Evolutionary conservation across 768 basidiomycete genomes (phyloP).

Genomic region (Tulasnella sp.): DNA sequence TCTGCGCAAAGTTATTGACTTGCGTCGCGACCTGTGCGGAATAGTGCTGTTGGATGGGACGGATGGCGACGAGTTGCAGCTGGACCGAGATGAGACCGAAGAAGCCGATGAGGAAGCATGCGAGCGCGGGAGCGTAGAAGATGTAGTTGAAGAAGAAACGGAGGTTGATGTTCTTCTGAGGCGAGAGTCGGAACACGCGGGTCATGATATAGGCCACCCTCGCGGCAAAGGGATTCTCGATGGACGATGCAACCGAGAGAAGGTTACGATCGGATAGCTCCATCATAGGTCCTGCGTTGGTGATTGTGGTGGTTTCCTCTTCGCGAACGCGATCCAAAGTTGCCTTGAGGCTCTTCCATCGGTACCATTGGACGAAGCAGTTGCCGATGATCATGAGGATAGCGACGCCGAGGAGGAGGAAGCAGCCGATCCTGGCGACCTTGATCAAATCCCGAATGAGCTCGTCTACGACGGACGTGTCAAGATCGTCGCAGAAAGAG

Average conservation of each 20-base stretch:
- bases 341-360: conserved; percentile 66
- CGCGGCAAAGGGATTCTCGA: conserved; percentile 69
- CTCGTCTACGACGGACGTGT: conserved; percentile 82
- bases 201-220: conserved; percentile 58
- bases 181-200: conserved; percentile 51
- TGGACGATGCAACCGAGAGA: conserved; percentile 65
- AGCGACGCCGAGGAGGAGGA: conserved; percentile 69
- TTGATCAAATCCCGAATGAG: conserved; percentile 75
- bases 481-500: conserved; percentile 71
- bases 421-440: conserved; percentile 71
- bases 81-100: conserved; percentile 84
- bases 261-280: conserved; percentile 72
- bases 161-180: conserved; percentile 61
- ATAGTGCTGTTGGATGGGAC: conserved; percentile 68
- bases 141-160: conserved; percentile 91
- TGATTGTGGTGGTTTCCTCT: conserved; percentile 66
- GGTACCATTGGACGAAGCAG: conserved; percentile 81
- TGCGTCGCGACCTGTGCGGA: conserved; percentile 57
- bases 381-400: conserved; percentile 69
- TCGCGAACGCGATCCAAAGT: conserved; percentile 69
- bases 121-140: conserved; percentile 85
- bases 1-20: conserved; percentile 61
- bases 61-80: conserved; percentile 76
- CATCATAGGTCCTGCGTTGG: conserved; percentile 38
- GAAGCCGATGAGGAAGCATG: conserved; percentile 88